These are phyloP conservation scores for Fusarium phyllophilum DNA, from an alignment of 2,329 filamentous ascomycete genomes.

Conservation along the genomic window DNA sequence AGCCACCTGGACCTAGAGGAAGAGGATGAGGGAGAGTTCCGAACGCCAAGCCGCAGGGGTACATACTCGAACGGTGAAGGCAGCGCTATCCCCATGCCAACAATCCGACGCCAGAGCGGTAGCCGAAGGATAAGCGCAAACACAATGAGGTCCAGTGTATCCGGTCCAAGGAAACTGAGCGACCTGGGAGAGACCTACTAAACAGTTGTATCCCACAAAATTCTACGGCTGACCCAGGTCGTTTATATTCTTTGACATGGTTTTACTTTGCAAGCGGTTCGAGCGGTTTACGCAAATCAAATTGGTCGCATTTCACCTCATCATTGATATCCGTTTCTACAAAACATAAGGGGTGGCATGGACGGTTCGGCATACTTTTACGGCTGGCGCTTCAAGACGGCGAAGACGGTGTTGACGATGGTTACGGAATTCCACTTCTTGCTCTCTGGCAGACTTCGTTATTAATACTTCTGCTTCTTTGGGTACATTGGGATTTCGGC, in stretches of 20 bases:
- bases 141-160: conserved; percentile 47
- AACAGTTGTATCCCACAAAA: conserved; percentile 26
- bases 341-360: conserved; percentile 30
- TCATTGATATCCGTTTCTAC: conserved; percentile 39
- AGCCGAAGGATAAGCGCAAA: conserved; percentile 55
- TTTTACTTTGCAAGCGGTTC: conserved; percentile 39
- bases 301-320: conserved; percentile 37
- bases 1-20: conserved; percentile 63
- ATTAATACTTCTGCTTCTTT: conserved; percentile 41
- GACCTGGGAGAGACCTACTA: conserved; percentile 67
- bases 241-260: conserved; percentile 33
- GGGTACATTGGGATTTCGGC: conserved; percentile 41
- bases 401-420: conserved; percentile 46
- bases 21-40: conserved; percentile 54
- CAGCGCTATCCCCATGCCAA: conserved; percentile 60
- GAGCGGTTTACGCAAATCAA: conserved; percentile 32
- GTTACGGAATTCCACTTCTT: conserved; percentile 44
- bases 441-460: conserved; percentile 40
- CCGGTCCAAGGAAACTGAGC: conserved; percentile 54
- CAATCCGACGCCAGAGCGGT: conserved; percentile 56
- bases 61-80: conserved; percentile 62
- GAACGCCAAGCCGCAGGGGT: conserved; percentile 66
- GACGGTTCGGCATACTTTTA: conserved; percentile 40
- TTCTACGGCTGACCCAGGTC: conserved; percentile 18
- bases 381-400: conserved; percentile 43